A percentile compares a stretch with the other conserved stretches of the same genome.
Evolutionary conservation across 345 rosid genomes (phyloP).

Genomic region (Pugionium cornutum): DNA sequence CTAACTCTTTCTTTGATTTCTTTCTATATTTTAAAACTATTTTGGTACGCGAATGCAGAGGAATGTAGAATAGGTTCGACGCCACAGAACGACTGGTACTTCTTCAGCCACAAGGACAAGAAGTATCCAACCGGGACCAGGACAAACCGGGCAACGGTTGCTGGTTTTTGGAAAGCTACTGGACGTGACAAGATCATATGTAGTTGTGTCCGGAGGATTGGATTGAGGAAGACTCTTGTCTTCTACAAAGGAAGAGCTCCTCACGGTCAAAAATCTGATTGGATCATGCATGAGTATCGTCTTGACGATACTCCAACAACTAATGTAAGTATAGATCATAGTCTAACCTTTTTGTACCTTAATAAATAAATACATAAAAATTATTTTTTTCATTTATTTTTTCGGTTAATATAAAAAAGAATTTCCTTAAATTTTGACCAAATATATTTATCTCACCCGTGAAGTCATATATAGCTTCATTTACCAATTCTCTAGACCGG

Average conservation of each 20-base stretch:
- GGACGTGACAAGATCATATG: conserved; percentile 94
- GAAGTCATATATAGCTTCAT: too few relatives aligned
- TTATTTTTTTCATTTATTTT: too few relatives aligned
- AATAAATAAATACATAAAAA: too few relatives aligned
- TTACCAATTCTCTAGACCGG: too few relatives aligned
- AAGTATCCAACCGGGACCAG: conserved; percentile 95
- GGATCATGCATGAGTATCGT: conserved; percentile 99
- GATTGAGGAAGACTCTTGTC: conserved; percentile 88
- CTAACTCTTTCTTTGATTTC: background rate
- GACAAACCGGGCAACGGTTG: conserved; percentile 90
- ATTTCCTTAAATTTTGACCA: too few relatives aligned
- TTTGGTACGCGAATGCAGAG: conserved; percentile 47
- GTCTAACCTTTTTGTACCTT: too few relatives aligned
- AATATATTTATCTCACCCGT: too few relatives aligned
- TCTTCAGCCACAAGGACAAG: conserved; percentile 97
- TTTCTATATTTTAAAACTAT: background rate
- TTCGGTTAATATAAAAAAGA: too few relatives aligned
- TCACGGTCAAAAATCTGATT: conserved; percentile 92
- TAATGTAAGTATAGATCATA: conserved; percentile 44
- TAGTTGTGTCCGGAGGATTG: conserved; percentile 68
- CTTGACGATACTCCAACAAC: conserved; percentile 59
- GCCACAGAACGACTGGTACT: conserved; percentile 98
- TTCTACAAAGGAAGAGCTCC: conserved; percentile 97
- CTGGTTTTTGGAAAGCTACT: conserved; percentile 98
- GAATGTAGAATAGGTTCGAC: conserved; percentile 89